Evolutionary conservation across 192 early-diverging fungal genomes (phyloP), one percentile per base, ranked within the genome.

Genomic region (Backusella luteola): DNA sequence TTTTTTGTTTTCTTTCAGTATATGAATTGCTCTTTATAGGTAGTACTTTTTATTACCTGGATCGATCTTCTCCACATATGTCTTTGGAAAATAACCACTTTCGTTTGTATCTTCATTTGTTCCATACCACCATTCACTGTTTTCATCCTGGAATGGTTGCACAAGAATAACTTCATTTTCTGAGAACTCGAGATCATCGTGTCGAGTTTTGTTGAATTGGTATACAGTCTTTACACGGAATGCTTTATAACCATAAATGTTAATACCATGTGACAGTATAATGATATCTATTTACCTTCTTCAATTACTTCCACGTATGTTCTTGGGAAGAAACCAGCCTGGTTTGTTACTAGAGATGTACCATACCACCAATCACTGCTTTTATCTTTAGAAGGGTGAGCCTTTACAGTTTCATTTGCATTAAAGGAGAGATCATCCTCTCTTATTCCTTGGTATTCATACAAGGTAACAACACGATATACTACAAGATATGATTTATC

Each of bases 321-420:
- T 19, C 79, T 76, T 53, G 92, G 92, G 75, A 92, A 90, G 83
- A 89, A 93, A 5, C 92, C 92, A 35, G 73, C 76, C n/a, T 63
- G 56, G 11, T 86, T 77, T 0, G 76, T 77, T 19, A 77, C 69
- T 23, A 80, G 41, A 6, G 73, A 76, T 19, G 78, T 82, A 23
- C 92, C 91, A 83, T 83, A 90, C 71, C 90, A 84, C 92, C 92
- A 93, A 56, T 93, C 91, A 36, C 89, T 90, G 21, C 89, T 78
- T 66, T 87, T 90, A 53, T 84, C 81, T 77, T 89, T 85, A 5
- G 82, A 80, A 19, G 82, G 82, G 41, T 84, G 76, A 14, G 91
- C 92, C 19, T 84, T 83, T 36, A 92, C 17, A 6, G 87, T 79
- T 39, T 89, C 87, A 63, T 85, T 85, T 41, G 82, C 82, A 17